phyloP scores from a whole-genome alignment of 1,284 basidiomycete genomes.

The Cystobasidium pallidum region DNA sequence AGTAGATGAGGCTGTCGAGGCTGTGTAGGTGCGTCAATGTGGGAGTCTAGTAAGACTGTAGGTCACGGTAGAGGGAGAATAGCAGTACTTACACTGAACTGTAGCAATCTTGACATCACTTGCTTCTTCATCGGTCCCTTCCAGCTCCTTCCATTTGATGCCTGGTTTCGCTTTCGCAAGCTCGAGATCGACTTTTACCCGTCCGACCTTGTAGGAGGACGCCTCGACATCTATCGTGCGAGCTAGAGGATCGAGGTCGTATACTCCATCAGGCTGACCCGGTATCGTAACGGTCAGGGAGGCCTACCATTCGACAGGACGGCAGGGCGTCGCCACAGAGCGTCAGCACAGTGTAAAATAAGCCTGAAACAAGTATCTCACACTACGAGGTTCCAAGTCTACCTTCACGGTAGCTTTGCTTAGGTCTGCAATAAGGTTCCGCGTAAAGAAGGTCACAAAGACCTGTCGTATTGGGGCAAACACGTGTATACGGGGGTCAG shows the following conservation, averaged over 20 bases:
- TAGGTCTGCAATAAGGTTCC: conserved; percentile 4
- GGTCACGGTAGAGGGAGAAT: neutral
- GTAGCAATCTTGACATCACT: conserved; percentile 49
- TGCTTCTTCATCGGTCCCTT: conserved; percentile 63
- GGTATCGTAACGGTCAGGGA: conserved; percentile 53
- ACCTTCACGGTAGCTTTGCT: conserved; percentile 2
- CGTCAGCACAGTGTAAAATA: neutral
- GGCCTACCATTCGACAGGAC: conserved; percentile 38
- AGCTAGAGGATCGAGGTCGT: conserved; percentile 71
- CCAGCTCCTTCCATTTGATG: conserved; percentile 71
- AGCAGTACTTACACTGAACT: neutral
- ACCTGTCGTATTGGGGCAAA: neutral
- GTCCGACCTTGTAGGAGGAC: conserved; percentile 70
- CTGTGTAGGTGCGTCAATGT: neutral
- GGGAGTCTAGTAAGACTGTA: neutral
- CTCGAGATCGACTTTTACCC: conserved; percentile 78
- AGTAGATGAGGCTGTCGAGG: neutral
- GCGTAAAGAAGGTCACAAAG: conserved; percentile 10
- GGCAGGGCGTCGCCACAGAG: neutral
- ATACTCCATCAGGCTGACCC: conserved; percentile 50
- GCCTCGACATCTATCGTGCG: conserved; percentile 72
- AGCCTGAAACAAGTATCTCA: neutral
- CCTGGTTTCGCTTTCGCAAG: conserved; percentile 67
- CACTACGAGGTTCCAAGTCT: conserved; percentile 15
- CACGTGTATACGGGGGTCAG: neutral